Evolutionary conservation across 495 filamentous ascomycete genomes (phyloP).

Genomic region (Apodospora peruviana): DNA sequence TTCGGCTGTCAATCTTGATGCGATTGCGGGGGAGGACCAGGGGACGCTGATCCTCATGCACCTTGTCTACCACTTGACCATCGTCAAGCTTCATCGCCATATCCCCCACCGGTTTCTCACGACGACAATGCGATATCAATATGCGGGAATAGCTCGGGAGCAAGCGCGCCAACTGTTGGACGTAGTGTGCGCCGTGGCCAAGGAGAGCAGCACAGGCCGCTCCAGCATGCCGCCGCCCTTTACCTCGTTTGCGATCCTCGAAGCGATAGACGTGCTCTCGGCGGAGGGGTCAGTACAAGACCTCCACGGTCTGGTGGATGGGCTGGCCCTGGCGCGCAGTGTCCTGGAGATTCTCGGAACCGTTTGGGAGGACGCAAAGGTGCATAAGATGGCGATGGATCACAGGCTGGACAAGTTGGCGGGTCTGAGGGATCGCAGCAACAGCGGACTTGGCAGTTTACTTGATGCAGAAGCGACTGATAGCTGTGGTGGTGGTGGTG

Average conservation of each 20-base stretch:
- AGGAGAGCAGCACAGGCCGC: slow-evolving; percentile 5
- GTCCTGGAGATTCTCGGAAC: slow-evolving; percentile 15
- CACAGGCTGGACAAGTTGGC: slow-evolving; percentile 16
- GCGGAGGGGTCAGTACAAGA: slow-evolving; percentile 17
- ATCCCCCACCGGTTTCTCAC: slow-evolving; percentile 19
- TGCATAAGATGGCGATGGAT: slow-evolving; percentile 16
- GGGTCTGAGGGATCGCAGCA: slow-evolving; percentile 10
- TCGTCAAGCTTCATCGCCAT: slow-evolving; percentile 59
- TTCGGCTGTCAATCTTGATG: slow-evolving; percentile 46
- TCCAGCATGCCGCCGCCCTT: slow-evolving; percentile 15
- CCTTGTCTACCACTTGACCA: slow-evolving; percentile 53
- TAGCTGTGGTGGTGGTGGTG: too few relatives aligned
- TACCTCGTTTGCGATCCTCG: slow-evolving; percentile 17
- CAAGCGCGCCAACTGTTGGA: slow-evolving; percentile 18
- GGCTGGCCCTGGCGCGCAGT: slow-evolving; percentile 14
- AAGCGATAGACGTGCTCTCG: slow-evolving; percentile 22
- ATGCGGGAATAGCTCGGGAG: slow-evolving; percentile 12
- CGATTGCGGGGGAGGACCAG: slow-evolving; percentile 11
- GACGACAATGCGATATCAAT: background rate
- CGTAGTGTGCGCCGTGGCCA: slow-evolving; percentile 15
- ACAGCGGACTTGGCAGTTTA: background rate
- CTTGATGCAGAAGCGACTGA: background rate
- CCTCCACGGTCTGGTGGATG: slow-evolving; percentile 15
- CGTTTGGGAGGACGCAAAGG: slow-evolving; percentile 18
- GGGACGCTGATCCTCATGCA: slow-evolving; percentile 56